phyloP scores from a whole-genome alignment of 1,284 basidiomycete genomes.

The Trametes pubescens region DNA sequence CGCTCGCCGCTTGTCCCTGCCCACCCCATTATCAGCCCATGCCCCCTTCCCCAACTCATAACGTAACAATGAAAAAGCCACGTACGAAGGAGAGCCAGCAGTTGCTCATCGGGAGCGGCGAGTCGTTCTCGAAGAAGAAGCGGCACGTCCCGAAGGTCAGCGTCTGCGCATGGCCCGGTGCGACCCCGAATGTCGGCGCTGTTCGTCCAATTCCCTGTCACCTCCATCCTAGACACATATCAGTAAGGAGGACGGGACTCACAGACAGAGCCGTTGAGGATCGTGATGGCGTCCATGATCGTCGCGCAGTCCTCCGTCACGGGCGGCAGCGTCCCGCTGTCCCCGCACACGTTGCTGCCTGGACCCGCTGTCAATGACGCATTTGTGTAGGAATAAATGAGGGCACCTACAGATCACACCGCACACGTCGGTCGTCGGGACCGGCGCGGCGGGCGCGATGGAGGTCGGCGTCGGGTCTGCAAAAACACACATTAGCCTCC shows the following conservation, averaged over 20 bases:
- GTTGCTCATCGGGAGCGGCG: conserved; percentile 26
- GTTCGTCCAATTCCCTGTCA: background rate
- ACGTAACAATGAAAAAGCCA: background rate
- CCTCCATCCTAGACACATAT: background rate
- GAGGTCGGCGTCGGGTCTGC: conserved; percentile 8
- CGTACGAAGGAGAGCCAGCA: conserved; percentile 35
- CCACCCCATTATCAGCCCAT: background rate
- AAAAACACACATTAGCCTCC: background rate
- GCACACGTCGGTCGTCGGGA: conserved; percentile 27
- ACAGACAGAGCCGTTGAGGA: conserved; percentile 34
- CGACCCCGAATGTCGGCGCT: conserved; percentile 36
- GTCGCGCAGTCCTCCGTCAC: conserved; percentile 32
- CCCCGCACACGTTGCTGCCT: conserved; percentile 33
- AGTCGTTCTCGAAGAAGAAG: conserved; percentile 38
- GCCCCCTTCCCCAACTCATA: background rate
- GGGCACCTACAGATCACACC: conserved; percentile 28
- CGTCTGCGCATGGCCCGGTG: conserved; percentile 32
- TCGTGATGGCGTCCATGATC: conserved; percentile 35
- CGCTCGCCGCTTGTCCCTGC: conserved; percentile 26
- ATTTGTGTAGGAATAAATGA: background rate
- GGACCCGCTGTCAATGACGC: background rate
- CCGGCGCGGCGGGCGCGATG: conserved; percentile 5
- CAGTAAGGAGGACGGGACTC: background rate
- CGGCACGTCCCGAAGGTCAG: conserved; percentile 38
- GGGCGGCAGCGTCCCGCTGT: conserved; percentile 32